Conservation (phyloP, 805 yeast species). For the Vanderwaltozyma polyspora region DNA sequence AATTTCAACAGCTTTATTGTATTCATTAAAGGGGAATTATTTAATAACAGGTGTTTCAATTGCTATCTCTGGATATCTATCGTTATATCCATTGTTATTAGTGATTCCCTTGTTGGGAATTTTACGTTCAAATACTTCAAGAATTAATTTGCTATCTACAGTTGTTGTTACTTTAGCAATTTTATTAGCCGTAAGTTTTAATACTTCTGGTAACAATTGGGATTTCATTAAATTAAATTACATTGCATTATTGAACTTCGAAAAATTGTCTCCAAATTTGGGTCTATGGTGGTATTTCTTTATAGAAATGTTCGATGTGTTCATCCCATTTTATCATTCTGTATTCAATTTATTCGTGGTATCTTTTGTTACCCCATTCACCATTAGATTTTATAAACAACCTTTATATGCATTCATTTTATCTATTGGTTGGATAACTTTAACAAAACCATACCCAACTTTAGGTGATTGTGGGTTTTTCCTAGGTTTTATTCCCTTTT, state of each 20-base stretch:
- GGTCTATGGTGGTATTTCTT: slow-evolving; percentile 99
- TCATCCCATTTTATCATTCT: slow-evolving; percentile 70
- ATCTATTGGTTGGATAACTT: slow-evolving; percentile 41
- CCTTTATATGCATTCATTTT: slow-evolving; percentile 47
- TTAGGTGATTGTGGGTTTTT: slow-evolving; percentile 62
- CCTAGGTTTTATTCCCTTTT: slow-evolving; percentile 36
- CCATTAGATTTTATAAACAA: slow-evolving; percentile 51
- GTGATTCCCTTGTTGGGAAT: slow-evolving; percentile 34
- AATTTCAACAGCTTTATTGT: slow-evolving; percentile 37
- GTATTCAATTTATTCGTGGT: slow-evolving; percentile 70
- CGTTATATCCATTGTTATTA: slow-evolving; percentile 51
- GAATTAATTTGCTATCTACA: not conserved
- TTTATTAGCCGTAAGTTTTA: slow-evolving; percentile 31
- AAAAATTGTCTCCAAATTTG: slow-evolving; percentile 74
- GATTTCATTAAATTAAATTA: slow-evolving; percentile 44
- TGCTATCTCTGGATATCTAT: slow-evolving; percentile 53
- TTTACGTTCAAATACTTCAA: slow-evolving; percentile 1
- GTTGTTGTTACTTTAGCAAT: slow-evolving; percentile 1
- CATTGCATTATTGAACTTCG: slow-evolving; percentile 46
- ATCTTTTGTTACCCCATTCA: slow-evolving; percentile 59
- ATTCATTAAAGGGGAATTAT: slow-evolving; percentile 32
- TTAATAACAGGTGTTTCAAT: slow-evolving; percentile 31
- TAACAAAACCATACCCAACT: slow-evolving; percentile 79
- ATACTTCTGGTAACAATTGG: slow-evolving; percentile 30
- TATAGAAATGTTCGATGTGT: slow-evolving; percentile 87